phyloP scores from a whole-genome alignment of 805 yeast species.

The Yamadazyma scolyti region DNA sequence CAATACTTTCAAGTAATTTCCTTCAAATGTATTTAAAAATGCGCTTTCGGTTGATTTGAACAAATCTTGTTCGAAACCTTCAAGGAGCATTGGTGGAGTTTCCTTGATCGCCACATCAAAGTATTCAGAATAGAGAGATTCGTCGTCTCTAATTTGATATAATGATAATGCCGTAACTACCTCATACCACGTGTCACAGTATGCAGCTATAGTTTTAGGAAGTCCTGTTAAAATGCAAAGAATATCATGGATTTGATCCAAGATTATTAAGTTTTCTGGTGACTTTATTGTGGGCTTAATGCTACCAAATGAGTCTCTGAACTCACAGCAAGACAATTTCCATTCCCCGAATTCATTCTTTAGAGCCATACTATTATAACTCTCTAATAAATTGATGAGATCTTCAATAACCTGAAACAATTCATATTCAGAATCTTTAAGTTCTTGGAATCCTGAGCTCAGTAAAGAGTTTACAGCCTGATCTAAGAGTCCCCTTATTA shows the following conservation, averaged over 20 bases:
- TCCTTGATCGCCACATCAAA: conserved; percentile 29
- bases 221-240: conserved; percentile 45
- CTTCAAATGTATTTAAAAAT: conserved; percentile 54
- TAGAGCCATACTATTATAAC: conserved; percentile 37
- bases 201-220: conserved; percentile 46
- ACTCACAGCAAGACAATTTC: conserved; percentile 48
- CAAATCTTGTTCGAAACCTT: conserved; percentile 22
- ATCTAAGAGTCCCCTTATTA: conserved; percentile 58
- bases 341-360: conserved; percentile 44
- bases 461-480: conserved; percentile 51
- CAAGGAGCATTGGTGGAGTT: conserved; percentile 28
- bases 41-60: conserved; percentile 34
- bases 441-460: conserved; percentile 39
- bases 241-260: conserved; percentile 38
- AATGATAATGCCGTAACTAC: conserved; percentile 52
- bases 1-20: conserved; percentile 54
- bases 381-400: conserved; percentile 33
- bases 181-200: conserved; percentile 67
- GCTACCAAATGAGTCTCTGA: conserved; percentile 40
- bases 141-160: conserved; percentile 53
- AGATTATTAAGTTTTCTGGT: conserved; percentile 22
- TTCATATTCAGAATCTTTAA: conserved; percentile 25
- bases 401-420: conserved; percentile 39
- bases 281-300: conserved; percentile 18
- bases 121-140: conserved; percentile 27